phyloP scores from a whole-genome alignment of 495 filamentous ascomycete genomes.

The Talaromyces thailandensis region DNA sequence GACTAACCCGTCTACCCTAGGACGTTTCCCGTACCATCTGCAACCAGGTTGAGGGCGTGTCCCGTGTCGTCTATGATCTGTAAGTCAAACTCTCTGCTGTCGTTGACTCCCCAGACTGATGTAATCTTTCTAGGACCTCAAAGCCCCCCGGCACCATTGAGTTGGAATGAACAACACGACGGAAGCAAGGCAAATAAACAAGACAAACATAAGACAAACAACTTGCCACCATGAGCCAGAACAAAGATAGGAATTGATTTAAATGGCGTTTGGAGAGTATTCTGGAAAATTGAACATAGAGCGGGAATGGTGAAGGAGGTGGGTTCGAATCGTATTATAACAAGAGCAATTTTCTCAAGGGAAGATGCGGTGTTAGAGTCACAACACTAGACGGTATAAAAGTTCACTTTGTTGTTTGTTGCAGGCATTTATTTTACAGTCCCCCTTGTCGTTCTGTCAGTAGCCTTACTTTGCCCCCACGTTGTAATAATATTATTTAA shows the following conservation, averaged over 20 bases:
- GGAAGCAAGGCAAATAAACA: neutral
- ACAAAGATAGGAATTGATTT: neutral
- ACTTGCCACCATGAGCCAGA: too few relatives aligned
- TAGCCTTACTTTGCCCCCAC: too few relatives aligned
- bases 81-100: conserved; percentile 8
- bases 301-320: neutral
- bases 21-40: conserved; percentile 13
- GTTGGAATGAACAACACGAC: conserved; percentile 11
- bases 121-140: conserved; percentile 9
- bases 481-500: too few relatives aligned
- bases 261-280: neutral
- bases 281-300: neutral
- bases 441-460: too few relatives aligned
- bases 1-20: conserved; percentile 1
- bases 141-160: conserved; percentile 22
- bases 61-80: conserved; percentile 18
- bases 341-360: neutral
- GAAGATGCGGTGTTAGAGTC: neutral
- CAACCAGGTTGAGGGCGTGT: conserved; percentile 18
- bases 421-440: too few relatives aligned
- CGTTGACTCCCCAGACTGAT: conserved; percentile 8
- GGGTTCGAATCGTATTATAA: too few relatives aligned
- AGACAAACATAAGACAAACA: neutral
- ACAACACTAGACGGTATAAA: too few relatives aligned
- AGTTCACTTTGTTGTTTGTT: too few relatives aligned